Conservation (phyloP, 2,329 filamentous ascomycete genomes). For the Sporothrix pseudoabietina region DNA sequence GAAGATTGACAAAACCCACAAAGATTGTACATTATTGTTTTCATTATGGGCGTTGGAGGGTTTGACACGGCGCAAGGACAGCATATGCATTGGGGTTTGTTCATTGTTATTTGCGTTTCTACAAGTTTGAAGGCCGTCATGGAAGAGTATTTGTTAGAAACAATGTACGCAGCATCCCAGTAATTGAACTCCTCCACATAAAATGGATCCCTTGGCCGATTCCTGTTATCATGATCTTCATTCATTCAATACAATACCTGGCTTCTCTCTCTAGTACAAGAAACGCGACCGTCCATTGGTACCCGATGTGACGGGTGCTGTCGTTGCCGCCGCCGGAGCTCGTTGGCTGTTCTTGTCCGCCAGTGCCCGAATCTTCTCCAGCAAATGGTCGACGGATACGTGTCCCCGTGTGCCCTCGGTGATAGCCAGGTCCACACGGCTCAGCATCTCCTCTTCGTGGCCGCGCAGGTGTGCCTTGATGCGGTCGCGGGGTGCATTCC, state of each 20-base stretch:
- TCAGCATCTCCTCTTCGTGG: constrained; percentile 59
- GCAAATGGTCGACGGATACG: constrained; percentile 59
- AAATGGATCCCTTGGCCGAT: not conserved
- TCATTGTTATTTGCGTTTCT: not conserved
- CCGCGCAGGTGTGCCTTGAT: constrained; percentile 64
- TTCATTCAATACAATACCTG: not conserved
- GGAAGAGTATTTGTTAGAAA: not conserved
- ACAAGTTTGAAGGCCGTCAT: not conserved
- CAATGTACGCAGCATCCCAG: not conserved
- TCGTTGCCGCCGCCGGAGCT: not conserved
- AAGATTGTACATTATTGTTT: not conserved
- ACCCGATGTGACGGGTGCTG: not conserved
- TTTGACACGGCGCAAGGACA: not conserved
- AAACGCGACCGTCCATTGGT: not conserved
- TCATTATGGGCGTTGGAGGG: constrained; percentile 5
- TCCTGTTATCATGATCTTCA: not conserved
- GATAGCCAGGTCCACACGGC: constrained; percentile 54
- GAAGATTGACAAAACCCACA: not conserved
- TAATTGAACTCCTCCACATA: not conserved
- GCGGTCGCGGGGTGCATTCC: constrained; percentile 48
- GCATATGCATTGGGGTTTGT: not conserved
- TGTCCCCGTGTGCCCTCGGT: constrained; percentile 58
- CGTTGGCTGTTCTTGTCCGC: constrained; percentile 42
- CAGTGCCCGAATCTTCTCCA: constrained; percentile 56
- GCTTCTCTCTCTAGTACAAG: not conserved